A percentile compares a stretch with the other conserved stretches of the same genome.
phyloP scores from a whole-genome alignment of 345 rosid species.

The Angophora floribunda region DNA sequence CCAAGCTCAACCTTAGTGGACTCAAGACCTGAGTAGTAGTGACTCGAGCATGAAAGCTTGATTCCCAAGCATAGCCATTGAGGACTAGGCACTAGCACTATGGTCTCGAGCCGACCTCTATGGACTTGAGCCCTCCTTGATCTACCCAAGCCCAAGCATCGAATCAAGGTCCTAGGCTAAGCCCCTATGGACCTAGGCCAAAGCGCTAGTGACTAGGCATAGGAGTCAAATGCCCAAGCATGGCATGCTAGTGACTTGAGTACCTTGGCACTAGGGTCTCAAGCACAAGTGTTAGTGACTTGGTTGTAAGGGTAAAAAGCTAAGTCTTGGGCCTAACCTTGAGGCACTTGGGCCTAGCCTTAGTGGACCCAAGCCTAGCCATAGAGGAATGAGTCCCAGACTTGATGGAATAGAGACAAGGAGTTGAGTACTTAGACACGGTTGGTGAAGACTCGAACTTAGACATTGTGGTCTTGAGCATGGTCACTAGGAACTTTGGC shows the following conservation, averaged over 20 bases:
- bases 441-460: not conserved
- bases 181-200: not conserved
- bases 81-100: fast-evolving
- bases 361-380: not conserved
- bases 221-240: not conserved
- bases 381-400: fast-evolving
- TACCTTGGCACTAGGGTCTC: not conserved
- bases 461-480: fast-evolving
- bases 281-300: fast-evolving
- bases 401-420: not conserved
- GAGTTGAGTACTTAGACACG: not conserved
- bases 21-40: fast-evolving
- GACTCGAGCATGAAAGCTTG: not conserved
- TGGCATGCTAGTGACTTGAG: not conserved
- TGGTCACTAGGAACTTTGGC: not conserved
- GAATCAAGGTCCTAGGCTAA: not conserved
- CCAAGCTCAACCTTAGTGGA: not conserved
- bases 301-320: not conserved
- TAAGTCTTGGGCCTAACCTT: not conserved
- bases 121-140: not conserved
- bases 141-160: not conserved
- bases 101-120: not conserved
- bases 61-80: fast-evolving
- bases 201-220: not conserved
- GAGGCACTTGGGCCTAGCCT: not conserved